Evolutionary conservation across 2,329 filamentous ascomycete species (phyloP).

Genomic region (Coniochaeta sp.): DNA sequence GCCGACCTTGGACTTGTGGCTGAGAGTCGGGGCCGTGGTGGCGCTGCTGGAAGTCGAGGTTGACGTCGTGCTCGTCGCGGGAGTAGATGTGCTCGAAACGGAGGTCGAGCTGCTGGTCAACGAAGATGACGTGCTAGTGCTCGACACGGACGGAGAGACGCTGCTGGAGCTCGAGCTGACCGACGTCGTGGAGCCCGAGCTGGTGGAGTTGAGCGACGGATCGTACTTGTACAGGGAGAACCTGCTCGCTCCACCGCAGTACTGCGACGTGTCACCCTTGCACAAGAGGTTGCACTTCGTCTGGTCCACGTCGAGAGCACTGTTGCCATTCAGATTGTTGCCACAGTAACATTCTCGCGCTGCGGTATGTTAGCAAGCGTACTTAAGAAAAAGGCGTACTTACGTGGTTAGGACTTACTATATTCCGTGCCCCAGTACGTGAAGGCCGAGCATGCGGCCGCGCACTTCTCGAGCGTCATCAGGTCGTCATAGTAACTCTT

Average conservation of each 20-base stretch:
- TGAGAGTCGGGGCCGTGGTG: constrained; percentile 5
- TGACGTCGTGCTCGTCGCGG: neutral
- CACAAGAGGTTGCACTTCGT: constrained; percentile 3
- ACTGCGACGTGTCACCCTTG: neutral
- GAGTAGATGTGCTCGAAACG: too few relatives aligned
- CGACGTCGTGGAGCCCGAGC: constrained; percentile 1
- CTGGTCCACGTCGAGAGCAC: constrained; percentile 3
- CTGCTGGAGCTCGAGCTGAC: too few relatives aligned
- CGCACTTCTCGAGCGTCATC: constrained; percentile 1
- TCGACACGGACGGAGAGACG: too few relatives aligned
- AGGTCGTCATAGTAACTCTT: neutral
- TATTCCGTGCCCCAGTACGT: constrained; percentile 1
- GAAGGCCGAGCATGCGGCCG: neutral
- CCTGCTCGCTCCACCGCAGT: neutral
- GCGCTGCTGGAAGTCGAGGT: neutral
- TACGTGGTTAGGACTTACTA: too few relatives aligned
- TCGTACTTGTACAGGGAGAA: constrained; percentile 5
- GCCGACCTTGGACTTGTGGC: constrained; percentile 30
- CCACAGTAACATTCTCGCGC: neutral
- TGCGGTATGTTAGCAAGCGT: too few relatives aligned
- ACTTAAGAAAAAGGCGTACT: too few relatives aligned
- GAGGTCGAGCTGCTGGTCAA: too few relatives aligned
- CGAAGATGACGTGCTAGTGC: too few relatives aligned
- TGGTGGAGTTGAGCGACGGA: constrained; percentile 1
- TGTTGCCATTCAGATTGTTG: constrained; percentile 4